phyloP scores from a whole-genome alignment of 352 stramenopile species.

The Pythium periplocum region DNA sequence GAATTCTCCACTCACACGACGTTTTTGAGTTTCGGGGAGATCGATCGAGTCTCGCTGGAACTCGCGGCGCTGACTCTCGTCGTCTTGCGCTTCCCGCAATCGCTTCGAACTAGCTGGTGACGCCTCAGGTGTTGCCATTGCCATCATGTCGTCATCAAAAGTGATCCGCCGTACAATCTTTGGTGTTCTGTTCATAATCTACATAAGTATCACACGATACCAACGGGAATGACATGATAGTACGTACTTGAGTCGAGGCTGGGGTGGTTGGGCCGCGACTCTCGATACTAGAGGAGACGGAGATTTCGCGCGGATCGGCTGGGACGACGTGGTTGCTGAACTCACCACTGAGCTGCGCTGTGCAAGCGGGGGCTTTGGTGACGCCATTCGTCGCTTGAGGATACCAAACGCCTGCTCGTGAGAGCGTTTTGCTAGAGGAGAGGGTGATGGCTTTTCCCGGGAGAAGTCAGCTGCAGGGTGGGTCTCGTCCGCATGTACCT shows the following conservation, averaged over 20 bases:
- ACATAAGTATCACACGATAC: background rate
- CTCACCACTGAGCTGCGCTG: too few species aligned
- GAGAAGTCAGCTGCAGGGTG: too few species aligned
- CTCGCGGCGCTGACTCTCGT: background rate
- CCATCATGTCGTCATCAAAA: conserved; percentile 45
- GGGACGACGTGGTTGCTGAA: too few species aligned
- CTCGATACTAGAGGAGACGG: too few species aligned
- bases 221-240: too few species aligned
- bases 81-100: background rate
- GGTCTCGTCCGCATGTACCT: too few species aligned
- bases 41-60: too few species aligned
- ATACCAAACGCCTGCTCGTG: conserved; percentile 1
- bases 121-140: conserved; percentile 13
- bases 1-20: too few species aligned
- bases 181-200: conserved; percentile 15
- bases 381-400: conserved; percentile 1
- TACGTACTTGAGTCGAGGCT: too few species aligned
- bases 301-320: too few species aligned
- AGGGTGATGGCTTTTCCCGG: background rate
- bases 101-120: background rate
- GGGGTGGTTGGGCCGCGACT: too few species aligned
- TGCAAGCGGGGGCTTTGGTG: conserved; percentile 13
- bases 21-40: too few species aligned
- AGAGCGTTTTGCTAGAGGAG: background rate
- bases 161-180: conserved; percentile 33